Base-by-base conservation (phyloP, 2,329 filamentous ascomycete species). In the Fusarium domesticum region DNA sequence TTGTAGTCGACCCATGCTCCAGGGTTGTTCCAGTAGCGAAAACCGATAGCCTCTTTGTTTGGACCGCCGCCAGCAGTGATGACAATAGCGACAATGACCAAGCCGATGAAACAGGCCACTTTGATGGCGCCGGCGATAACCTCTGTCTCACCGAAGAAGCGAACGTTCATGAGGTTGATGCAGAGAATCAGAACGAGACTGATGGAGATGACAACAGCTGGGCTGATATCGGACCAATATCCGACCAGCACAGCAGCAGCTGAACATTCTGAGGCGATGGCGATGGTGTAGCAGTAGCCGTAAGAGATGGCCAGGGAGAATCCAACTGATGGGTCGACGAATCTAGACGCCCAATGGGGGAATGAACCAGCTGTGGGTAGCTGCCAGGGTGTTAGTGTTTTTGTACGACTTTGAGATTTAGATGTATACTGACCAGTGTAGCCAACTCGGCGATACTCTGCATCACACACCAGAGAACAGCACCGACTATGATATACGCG, bases 81-180 rank as follows among this genome's bases (percentile, higher is more conserved):
- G 57, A 81, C 72, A 34, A 81, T 64, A 37, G 75, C 72, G 3
- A 80, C 64, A 37, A 82, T 73, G 54, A 83, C 73, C 23, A 83
- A 70, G 10, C 77, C 79, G 3, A 78, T 56, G 48, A 83, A 81
- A 47, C 75, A 76, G 46, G 81, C 68, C 17, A 83, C 70, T 61
- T 84, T 84, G 66, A 82, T 71, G 25, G 71, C 74, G 20, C 78
- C 75, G 39, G 81, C 79, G 65, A 75, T 75, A 54, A 83, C 82
- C 57, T 84, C 80, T 18, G 76, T 72, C 62, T 84, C 80, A 28
- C 80, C 80, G 50, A 80, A 83, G 50, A 78, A 70, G n/a, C 70
- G 67, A 10, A 82, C 76, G 28, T 74, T 76, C 45, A 80, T 71
- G 51, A 80, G 74, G 59, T 82, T 83, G 50, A 81, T 70, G 15